Evolutionary conservation across 768 basidiomycete genomes (phyloP), one percentile per base, ranked within the genome.

Genomic region (Boletellus sp.): DNA sequence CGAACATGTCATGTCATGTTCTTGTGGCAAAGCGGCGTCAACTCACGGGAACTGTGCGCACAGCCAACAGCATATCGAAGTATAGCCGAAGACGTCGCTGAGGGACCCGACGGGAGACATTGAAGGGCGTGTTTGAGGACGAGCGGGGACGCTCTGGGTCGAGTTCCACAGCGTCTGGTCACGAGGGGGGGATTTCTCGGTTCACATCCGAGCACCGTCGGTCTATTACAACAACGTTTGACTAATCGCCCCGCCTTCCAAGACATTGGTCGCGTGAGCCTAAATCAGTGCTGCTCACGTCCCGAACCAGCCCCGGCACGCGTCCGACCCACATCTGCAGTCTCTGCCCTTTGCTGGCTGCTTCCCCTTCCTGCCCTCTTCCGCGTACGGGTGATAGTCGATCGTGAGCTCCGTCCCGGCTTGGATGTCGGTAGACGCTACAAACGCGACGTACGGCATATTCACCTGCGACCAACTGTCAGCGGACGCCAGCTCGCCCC

Each of bases 11-110:
- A 57, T 41, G 47, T 55, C n/a, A 19, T 38, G 58, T 43, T 17
- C 42, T 42, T 41, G 42, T 42, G 53, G 45, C 19, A 53, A 50
- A 47, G 36, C 50, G 7, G 28, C 42, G 46, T 24, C 1, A 16
- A 80, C 88, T 75, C 67, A 92, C 87, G 92, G 92, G 60, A 91
- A 83, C 65, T 94, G 92, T 3, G 92, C 92, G 11, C 87, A 80
- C 3, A 94, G 69, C 92, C 92, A 94, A 67, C 80, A 88, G 20
- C 62, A 72, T 55, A 93, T 87, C 20, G 87, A 91, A 3, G 73
- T 60, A 56, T 84, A 84, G 10, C 90, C 90, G 36, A 89, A 63
- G 37, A 83, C 46, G 50, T 86, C 81, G 70, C 87, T 89, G 58
- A 82, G 50, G 4, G 59, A 54, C 23, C 47, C 24, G 28, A 60